These are phyloP conservation scores for Xerocomellus amylosporus DNA, from an alignment of 768 basidiomycete species.

Conservation along the genomic window DNA sequence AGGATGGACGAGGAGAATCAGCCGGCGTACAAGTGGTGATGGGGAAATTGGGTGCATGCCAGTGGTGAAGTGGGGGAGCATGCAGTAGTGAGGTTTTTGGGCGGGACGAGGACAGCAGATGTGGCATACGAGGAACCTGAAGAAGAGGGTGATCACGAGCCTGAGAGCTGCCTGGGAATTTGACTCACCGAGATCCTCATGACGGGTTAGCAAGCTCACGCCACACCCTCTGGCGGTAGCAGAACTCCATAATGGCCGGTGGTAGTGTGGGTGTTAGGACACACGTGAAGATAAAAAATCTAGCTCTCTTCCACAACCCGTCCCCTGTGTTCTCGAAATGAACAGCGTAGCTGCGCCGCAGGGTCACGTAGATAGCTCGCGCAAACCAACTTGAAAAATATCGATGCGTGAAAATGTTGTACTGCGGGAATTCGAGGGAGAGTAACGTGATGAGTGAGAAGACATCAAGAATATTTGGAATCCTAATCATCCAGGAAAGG, in stretches of 20 bases:
- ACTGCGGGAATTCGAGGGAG: not conserved
- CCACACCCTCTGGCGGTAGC: too few species aligned
- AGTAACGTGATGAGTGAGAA: not conserved
- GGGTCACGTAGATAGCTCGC: not conserved
- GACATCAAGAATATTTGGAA: not conserved
- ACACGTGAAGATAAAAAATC: too few species aligned
- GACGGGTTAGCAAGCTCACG: too few species aligned
- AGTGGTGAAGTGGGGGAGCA: conserved; percentile 82
- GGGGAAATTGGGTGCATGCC: conserved; percentile 78
- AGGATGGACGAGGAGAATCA: conserved; percentile 3
- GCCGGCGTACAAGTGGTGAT: conserved; percentile 68
- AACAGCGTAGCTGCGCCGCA: too few species aligned
- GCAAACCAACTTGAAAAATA: not conserved
- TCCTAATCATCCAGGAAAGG: not conserved
- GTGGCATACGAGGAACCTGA: not conserved
- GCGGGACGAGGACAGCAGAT: conserved; percentile 31
- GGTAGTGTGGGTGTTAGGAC: too few species aligned
- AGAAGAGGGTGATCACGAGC: not conserved
- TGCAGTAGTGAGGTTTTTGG: conserved; percentile 70
- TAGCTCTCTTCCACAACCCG: not conserved
- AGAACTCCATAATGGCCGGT: too few species aligned
- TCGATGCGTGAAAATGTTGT: not conserved
- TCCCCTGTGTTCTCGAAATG: too few species aligned
- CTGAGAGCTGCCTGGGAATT: too few species aligned
- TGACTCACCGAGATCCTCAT: too few species aligned